Evolutionary conservation across 345 rosid species (phyloP), one percentile per base, ranked within the genome.

Genomic region (Rubroshorea leprosula): DNA sequence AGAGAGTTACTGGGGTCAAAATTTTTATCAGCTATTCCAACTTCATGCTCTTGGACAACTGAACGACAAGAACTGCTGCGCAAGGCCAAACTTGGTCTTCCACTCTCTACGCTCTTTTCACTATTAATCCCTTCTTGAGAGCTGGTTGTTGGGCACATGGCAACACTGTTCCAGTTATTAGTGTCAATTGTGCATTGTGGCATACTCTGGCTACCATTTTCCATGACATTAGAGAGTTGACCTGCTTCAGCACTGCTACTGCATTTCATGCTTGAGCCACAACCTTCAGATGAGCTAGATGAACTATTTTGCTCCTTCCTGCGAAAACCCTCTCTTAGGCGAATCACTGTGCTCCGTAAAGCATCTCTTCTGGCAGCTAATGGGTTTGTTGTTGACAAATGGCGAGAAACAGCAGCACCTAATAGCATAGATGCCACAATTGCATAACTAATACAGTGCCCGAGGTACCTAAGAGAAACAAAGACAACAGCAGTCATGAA

Each of bases 341-440:
- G 95, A 67, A 94, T 87, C 60, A 90, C 97, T 23, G 99, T 94
- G 76, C 95, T 78, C 65, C 82, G 89, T 62, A 94, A 72, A 56
- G 99, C 99, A 76, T 87, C 95, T 83, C 99, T 85, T 62, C 99
- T 81, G 26, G 97, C 97, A 71, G 86, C 97, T 69, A 82, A 78
- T 11, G 96, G 97, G 69, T 94, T 83, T 65, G 96, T 75, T 63
- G 83, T 80, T 35, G 89, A 94, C 48, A 94, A 72, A 81, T 94
- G 92, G 54, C 96, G 92, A 63, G 86, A 85, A 78, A 90, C 97
- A 64, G 84, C 92, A 74, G 99, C 99, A 60, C 95, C 90, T 63
- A 89, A 73, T 29, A 94, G 88, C 70, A 94, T 89, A 46, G 99
- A 85, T 53, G 97, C 97, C 27, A 94, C 99, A 63, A 94, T 85